These are phyloP conservation scores for Nannochloropsis salina DNA, from an alignment of 108 stramenopile genomes.

Conservation along the genomic window DNA sequence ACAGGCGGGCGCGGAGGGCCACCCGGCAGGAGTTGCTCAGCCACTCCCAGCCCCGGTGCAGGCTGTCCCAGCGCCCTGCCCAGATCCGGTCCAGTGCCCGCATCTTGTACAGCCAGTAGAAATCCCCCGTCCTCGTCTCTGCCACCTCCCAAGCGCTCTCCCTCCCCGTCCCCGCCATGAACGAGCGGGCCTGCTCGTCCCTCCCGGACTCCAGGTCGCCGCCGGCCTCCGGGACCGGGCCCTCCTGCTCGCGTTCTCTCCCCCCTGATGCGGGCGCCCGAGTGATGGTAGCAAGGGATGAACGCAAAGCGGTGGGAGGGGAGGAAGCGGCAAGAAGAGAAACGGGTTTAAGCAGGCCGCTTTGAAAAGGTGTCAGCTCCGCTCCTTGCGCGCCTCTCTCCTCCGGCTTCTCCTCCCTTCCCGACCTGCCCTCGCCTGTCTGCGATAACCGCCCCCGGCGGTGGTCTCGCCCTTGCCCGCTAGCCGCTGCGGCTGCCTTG, in stretches of 20 bases:
- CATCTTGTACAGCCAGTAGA: neutral
- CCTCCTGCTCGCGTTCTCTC: neutral
- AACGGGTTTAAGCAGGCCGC: neutral
- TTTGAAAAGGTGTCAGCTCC: neutral
- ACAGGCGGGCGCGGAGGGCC: neutral
- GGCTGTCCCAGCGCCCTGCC: neutral
- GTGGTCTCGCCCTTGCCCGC: neutral
- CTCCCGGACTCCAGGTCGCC: neutral
- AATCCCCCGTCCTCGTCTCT: neutral
- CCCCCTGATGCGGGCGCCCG: neutral
- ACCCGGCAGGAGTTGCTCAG: neutral
- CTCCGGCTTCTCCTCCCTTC: neutral
- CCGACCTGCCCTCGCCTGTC: neutral
- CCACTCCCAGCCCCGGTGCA: conserved; percentile 5
- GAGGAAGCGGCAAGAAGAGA: neutral
- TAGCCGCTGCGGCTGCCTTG: neutral
- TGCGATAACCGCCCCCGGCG: neutral
- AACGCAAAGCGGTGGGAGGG: neutral
- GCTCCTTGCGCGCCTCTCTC: neutral
- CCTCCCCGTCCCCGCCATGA: neutral
- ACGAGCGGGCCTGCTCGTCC: neutral
- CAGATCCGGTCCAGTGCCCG: neutral
- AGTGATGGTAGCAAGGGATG: neutral
- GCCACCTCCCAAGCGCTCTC: conserved; percentile 15
- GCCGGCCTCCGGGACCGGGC: neutral